Evolutionary conservation across 225 moss, liverwort and hornwort species (phyloP), one percentile per base, ranked within the genome.

Genomic region (Asterella californica): DNA sequence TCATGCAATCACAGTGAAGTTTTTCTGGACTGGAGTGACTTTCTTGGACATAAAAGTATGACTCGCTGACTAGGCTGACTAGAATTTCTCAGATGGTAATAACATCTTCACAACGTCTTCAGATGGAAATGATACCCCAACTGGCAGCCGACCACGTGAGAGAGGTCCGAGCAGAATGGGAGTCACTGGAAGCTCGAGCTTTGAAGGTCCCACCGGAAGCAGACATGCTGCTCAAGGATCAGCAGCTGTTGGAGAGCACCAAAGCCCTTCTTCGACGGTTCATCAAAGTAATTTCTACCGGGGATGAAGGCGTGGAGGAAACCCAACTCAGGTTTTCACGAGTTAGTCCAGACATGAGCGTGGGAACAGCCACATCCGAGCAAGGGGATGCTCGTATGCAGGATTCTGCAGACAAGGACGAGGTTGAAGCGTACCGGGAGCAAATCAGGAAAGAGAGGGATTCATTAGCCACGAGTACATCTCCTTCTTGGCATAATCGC

Each of bases 121-220:
- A 99, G 99, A 99, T 99, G 95, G 92, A 95, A 84, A 88, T 82
- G 88, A 89, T 91, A 79, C 88, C 91, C 32, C 89, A 90, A 79
- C 83, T 95, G 75, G 93, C 83, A 72, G 81, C 86, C 49, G 87
- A 92, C 69, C 84, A 93, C 82, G 86, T 93, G 77, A 79, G 86
- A 52, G 87, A 89, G 79, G 93, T 95, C 50, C 89, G 94, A 78
- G 88, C 93, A 19, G 89, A 90, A 79, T 99, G 95, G 95, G 91
- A 91, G 46, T 93, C 90, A 75, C 83, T 99, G 46, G 95, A 93
- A 78, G 88, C 85, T 63, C 85, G 99, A 77, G 84, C 80, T 21
- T 83, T 78, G 75, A 88, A 89, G 77, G 85, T 89, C 45, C 88
- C 93, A 77, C 99, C 92, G 32, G 93, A 92, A 55, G 92, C 93